A percentile compares a stretch with the other conserved stretches of the same genome.
phyloP scores from a whole-genome alignment of 441 rosid genomes.

The Aleurites moluccanus region DNA sequence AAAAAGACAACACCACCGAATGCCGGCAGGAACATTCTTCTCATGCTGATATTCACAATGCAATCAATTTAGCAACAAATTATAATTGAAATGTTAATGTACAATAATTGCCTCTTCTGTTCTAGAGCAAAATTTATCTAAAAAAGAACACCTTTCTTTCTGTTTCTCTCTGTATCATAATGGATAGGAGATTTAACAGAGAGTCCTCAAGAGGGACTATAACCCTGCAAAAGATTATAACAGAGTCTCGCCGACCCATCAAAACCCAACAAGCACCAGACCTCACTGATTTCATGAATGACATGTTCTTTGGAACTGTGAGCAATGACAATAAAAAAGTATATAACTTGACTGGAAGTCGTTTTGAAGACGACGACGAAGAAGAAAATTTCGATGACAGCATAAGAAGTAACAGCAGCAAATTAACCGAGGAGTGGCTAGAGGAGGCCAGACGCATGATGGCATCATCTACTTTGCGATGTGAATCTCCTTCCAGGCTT shows the following conservation, averaged over 20 bases:
- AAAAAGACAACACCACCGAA: conserved; percentile 9
- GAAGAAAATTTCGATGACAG: conserved; percentile 60
- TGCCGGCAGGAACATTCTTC: conserved; percentile 41
- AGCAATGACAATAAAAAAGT: conserved; percentile 35
- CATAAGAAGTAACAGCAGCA: conserved; percentile 55
- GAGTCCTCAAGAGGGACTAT: conserved; percentile 24
- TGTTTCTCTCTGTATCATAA: conserved; percentile 13
- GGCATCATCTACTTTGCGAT: conserved; percentile 42
- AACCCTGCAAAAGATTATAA: conserved; percentile 34
- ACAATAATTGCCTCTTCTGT: neutral
- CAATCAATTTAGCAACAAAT: neutral
- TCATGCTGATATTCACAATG: conserved; percentile 30
- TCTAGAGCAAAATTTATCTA: neutral
- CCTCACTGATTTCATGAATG: conserved; percentile 66
- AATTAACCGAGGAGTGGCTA: conserved; percentile 55
- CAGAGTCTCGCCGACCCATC: conserved; percentile 24
- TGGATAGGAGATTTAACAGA: conserved; percentile 36
- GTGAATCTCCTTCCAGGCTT: conserved; percentile 44
- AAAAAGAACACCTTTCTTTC: neutral
- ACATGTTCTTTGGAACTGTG: conserved; percentile 58
- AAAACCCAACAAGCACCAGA: conserved; percentile 33
- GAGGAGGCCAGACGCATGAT: conserved; percentile 57
- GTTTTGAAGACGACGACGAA: conserved; percentile 23
- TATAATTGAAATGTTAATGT: neutral
- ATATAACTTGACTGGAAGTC: conserved; percentile 45